A percentile compares a stretch with the other conserved stretches of the same genome.
phyloP scores from a whole-genome alignment of 768 basidiomycete species.

The Lentinula edodes region DNA sequence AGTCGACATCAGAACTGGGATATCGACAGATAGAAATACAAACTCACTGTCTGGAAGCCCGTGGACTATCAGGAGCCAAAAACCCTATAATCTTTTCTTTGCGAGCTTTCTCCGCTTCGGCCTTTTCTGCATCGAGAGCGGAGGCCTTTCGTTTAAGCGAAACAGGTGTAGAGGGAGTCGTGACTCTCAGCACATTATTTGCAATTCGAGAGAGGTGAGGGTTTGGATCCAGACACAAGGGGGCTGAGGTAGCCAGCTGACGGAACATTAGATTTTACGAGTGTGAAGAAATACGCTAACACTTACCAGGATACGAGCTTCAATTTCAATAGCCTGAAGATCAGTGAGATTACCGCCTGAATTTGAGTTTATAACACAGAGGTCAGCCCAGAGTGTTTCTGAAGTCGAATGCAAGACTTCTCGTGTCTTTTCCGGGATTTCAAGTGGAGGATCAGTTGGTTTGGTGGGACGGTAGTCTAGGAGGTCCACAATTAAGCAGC shows the following conservation, averaged over 20 bases:
- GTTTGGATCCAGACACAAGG: conserved; percentile 77
- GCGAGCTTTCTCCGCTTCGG: conserved; percentile 69
- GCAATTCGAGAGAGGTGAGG: conserved; percentile 70
- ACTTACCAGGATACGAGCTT: conserved; percentile 69
- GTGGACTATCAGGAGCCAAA: conserved; percentile 52
- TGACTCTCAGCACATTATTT: conserved; percentile 68
- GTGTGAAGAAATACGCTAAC: conserved; percentile 2
- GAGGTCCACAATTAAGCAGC: conserved; percentile 82
- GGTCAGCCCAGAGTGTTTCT: conserved; percentile 76
- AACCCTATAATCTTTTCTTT: conserved; percentile 72
- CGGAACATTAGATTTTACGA: conserved; percentile 7
- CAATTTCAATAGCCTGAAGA: conserved; percentile 63
- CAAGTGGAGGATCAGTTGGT: conserved; percentile 50
- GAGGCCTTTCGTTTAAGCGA: conserved; percentile 76
- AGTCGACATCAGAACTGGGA: neutral
- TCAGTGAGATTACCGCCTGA: conserved; percentile 61
- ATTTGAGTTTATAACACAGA: conserved; percentile 63
- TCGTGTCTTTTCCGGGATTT: conserved; percentile 57
- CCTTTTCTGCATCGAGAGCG: conserved; percentile 66
- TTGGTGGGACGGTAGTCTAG: conserved; percentile 66
- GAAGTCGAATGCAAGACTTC: conserved; percentile 73
- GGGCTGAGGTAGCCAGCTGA: conserved; percentile 69
- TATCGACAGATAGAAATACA: neutral
- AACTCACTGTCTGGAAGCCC: conserved; percentile 29
- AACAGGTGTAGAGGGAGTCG: conserved; percentile 64